Conservation (phyloP, 768 basidiomycete genomes). For the Tephrocybe sp. region DNA sequence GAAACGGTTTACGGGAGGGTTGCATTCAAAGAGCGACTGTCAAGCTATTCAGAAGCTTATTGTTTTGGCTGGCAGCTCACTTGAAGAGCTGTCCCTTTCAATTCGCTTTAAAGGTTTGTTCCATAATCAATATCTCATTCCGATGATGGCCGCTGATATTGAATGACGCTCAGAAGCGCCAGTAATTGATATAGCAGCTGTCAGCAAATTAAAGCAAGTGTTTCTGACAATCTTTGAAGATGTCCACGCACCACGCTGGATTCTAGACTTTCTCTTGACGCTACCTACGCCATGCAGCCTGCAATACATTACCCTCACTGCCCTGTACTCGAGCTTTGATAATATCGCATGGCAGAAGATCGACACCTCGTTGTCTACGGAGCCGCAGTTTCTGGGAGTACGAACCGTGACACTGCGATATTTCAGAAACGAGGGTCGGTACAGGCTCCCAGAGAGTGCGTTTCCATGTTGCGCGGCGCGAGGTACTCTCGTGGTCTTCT, state of each 20-base stretch:
- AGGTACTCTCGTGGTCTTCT: too few species aligned
- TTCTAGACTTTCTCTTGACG: not conserved
- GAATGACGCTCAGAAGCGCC: too few species aligned
- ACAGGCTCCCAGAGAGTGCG: not conserved
- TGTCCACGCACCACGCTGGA: conserved; percentile 4
- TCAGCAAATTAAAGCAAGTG: not conserved
- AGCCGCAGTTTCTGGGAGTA: not conserved
- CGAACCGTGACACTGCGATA: conserved; percentile 3
- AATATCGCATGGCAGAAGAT: too few species aligned
- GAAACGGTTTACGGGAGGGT: not conserved
- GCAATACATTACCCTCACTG: conserved; percentile 1
- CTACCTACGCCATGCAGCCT: not conserved
- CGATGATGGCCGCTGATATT: too few species aligned
- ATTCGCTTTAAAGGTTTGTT: too few species aligned
- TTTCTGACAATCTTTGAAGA: conserved; percentile 8
- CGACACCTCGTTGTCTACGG: too few species aligned
- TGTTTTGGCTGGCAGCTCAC: not conserved
- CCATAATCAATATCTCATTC: too few species aligned
- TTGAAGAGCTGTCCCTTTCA: conserved; percentile 3
- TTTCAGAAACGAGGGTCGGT: conserved; percentile 1
- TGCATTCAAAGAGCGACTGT: not conserved
- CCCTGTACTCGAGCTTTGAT: not conserved
- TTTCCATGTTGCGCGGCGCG: too few species aligned
- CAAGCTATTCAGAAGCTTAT: conserved; percentile 1
- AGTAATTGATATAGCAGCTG: too few species aligned